Conservation (phyloP, 441 rosid species). For the Caryocar brasiliense region DNA sequence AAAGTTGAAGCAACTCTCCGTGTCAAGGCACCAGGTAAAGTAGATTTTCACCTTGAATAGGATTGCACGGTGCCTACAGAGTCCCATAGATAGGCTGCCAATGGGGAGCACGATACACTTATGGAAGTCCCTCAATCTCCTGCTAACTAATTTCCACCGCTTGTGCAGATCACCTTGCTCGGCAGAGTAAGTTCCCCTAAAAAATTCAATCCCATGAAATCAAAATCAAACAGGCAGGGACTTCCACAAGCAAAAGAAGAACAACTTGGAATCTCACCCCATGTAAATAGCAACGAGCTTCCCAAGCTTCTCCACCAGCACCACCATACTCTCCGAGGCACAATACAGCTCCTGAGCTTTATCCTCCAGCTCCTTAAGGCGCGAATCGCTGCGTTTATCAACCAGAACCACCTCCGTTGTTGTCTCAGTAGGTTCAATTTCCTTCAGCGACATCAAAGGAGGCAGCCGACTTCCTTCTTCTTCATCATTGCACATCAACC, state of each 20-base stretch:
- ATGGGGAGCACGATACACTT: constrained; percentile 80
- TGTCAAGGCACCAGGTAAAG: neutral
- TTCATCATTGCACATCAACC: constrained; percentile 78
- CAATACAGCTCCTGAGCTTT: constrained; percentile 74
- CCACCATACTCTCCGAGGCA: constrained; percentile 59
- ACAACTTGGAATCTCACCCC: constrained; percentile 45
- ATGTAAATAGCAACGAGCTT: constrained; percentile 76
- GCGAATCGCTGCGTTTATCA: constrained; percentile 61
- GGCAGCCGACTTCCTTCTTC: constrained; percentile 67
- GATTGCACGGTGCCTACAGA: constrained; percentile 92
- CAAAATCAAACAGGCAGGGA: neutral
- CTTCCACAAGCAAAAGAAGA: neutral
- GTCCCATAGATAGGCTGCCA: constrained; percentile 75
- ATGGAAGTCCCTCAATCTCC: constrained; percentile 50
- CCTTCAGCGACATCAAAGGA: constrained; percentile 54
- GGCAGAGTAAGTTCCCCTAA: constrained; percentile 62
- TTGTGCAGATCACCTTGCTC: constrained; percentile 80
- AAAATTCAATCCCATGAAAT: constrained; percentile 14
- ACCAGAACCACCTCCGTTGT: constrained; percentile 85
- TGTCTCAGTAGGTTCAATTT: constrained; percentile 59
- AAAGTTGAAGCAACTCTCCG: neutral
- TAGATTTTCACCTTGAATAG: constrained; percentile 60
- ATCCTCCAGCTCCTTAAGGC: constrained; percentile 70
- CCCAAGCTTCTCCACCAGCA: constrained; percentile 75
- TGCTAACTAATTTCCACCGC: constrained; percentile 68